A percentile compares a stretch with the other conserved stretches of the same genome.
These are phyloP conservation scores for Arabidopsis lyrata DNA, from an alignment of 441 rosid species.

Conservation along the genomic window DNA sequence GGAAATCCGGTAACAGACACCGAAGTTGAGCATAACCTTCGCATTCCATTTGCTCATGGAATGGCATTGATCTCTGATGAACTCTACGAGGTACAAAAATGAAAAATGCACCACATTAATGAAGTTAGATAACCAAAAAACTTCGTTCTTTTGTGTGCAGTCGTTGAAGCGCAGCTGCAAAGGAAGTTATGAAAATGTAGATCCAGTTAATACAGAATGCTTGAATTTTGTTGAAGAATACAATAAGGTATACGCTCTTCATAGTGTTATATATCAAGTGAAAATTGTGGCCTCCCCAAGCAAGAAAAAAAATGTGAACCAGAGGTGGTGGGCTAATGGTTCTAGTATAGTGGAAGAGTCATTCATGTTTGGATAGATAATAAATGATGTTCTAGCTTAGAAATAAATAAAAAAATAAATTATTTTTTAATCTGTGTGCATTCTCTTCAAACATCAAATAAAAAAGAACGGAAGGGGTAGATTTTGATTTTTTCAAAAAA, in stretches of 20 bases:
- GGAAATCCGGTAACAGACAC: conserved; percentile 51
- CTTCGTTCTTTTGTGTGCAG: conserved; percentile 36
- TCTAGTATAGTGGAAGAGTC: no score
- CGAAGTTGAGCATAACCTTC: conserved; percentile 39
- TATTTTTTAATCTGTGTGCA: no score
- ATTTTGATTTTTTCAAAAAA: no score
- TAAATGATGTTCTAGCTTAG: no score
- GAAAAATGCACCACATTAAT: neutral
- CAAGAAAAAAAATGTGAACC: no score
- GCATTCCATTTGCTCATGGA: conserved; percentile 57
- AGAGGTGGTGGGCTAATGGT: no score
- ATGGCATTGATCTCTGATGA: conserved; percentile 71
- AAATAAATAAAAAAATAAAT: no score
- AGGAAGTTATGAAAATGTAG: conserved; percentile 40
- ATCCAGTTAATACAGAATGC: conserved; percentile 54
- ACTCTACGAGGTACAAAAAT: conserved; percentile 52
- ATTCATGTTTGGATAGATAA: no score
- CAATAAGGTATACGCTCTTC: neutral
- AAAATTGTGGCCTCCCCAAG: no score
- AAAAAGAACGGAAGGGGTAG: no score
- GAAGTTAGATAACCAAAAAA: neutral
- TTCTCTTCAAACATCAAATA: no score
- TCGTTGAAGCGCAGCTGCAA: conserved; percentile 57
- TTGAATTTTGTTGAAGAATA: conserved; percentile 41
- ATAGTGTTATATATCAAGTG: no score